Evolutionary conservation across 495 filamentous ascomycete species (phyloP).

Genomic region (Cercophora sp.): DNA sequence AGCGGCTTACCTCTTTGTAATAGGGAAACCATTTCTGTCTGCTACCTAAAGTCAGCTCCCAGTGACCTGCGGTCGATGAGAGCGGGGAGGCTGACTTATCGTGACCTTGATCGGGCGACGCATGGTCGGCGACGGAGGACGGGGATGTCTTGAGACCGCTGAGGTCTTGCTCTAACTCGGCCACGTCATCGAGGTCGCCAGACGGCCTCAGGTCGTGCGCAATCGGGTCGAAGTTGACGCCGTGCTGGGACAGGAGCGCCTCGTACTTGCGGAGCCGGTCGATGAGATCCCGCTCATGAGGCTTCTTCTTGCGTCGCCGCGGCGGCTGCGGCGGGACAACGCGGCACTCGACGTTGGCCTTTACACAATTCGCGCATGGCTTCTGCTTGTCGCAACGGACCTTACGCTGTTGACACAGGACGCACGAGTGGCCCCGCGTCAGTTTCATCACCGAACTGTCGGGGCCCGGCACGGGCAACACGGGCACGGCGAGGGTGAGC

Average conservation of each 20-base stretch:
- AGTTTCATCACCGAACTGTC: constrained; percentile 41
- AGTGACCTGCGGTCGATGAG: too few species aligned
- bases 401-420: constrained; percentile 63
- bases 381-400: constrained; percentile 64
- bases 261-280: constrained; percentile 55
- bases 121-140: constrained; percentile 27
- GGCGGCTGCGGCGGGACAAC: constrained; percentile 57
- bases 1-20: constrained; percentile 37
- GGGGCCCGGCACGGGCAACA: background rate
- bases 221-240: constrained; percentile 45
- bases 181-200: constrained; percentile 44
- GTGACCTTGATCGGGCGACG: constrained; percentile 25
- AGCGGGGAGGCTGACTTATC: constrained; percentile 27
- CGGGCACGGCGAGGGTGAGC: constrained; percentile 17
- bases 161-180: constrained; percentile 47
- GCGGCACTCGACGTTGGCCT: constrained; percentile 56
- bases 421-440: constrained; percentile 56
- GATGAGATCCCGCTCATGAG: constrained; percentile 46
- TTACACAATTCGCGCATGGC: constrained; percentile 63
- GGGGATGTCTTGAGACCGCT: constrained; percentile 37
- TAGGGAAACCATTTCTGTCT: constrained; percentile 39
- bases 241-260: constrained; percentile 46
- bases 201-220: constrained; percentile 39
- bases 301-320: constrained; percentile 55
- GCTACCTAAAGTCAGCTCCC: background rate